phyloP scores from a whole-genome alignment of 2,329 filamentous ascomycete species.

The Stagonosporopsis cucurbitacearum region DNA sequence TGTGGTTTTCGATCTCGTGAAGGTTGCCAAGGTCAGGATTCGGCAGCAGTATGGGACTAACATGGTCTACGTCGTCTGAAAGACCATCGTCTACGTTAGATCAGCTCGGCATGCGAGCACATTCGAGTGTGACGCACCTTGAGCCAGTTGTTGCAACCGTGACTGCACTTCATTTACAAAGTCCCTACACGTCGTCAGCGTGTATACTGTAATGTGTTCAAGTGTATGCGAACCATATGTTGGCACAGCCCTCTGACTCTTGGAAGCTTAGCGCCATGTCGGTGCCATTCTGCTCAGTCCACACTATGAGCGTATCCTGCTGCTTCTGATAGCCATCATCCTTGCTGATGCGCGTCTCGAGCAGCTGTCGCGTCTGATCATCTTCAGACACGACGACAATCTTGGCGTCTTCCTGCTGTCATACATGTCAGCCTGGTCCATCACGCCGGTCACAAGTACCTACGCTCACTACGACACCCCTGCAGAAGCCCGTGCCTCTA shows the following conservation, averaged over 20 bases:
- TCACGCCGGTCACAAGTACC: slow-evolving; percentile 43
- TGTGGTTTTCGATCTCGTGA: slow-evolving; percentile 80
- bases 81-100: slow-evolving; percentile 74
- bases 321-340: slow-evolving; percentile 98
- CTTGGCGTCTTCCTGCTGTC: slow-evolving; percentile 76
- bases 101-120: slow-evolving; percentile 23
- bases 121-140: slow-evolving; percentile 58
- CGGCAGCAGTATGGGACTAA: slow-evolving; percentile 76
- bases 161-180: slow-evolving; percentile 89
- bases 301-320: slow-evolving; percentile 97
- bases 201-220: slow-evolving; percentile 2
- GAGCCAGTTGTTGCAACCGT: slow-evolving; percentile 68
- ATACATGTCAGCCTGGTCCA: slow-evolving; percentile 54
- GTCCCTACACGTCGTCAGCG: slow-evolving; percentile 66
- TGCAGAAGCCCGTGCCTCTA: slow-evolving; percentile 94
- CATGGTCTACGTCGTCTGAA: slow-evolving; percentile 82
- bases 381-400: slow-evolving; percentile 95
- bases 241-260: slow-evolving; percentile 89
- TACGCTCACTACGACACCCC: slow-evolving; percentile 76
- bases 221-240: slow-evolving; percentile 74
- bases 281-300: slow-evolving; percentile 88
- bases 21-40: slow-evolving; percentile 82
- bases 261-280: slow-evolving; percentile 99
- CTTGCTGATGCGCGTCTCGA: slow-evolving; percentile 89
- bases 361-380: slow-evolving; percentile 78